Evolutionary conservation across 495 filamentous ascomycete genomes (phyloP).

Genomic region (Venustampulla echinocandica): DNA sequence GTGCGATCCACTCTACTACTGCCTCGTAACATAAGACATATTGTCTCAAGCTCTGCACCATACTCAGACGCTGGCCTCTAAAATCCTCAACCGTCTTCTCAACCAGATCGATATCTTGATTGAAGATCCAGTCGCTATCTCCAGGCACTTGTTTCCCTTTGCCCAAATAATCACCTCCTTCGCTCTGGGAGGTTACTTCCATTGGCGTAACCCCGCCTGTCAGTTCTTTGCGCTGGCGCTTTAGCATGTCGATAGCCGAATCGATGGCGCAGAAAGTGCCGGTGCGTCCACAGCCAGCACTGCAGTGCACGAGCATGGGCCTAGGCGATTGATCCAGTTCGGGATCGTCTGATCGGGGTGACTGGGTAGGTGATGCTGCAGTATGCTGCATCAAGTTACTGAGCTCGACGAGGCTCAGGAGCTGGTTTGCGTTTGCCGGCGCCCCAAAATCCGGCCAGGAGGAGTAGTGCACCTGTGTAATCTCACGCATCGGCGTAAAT

Average conservation of each 20-base stretch:
- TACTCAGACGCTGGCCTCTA: slow-evolving; percentile 76
- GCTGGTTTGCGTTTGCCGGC: slow-evolving; percentile 77
- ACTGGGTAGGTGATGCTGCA: slow-evolving; percentile 27
- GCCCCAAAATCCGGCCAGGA: slow-evolving; percentile 96
- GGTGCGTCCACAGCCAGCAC: slow-evolving; percentile 88
- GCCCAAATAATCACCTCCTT: slow-evolving; percentile 15
- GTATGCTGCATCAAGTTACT: slow-evolving; percentile 55
- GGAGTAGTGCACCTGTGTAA: slow-evolving; percentile 90
- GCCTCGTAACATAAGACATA: slow-evolving; percentile 97
- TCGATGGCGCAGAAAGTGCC: slow-evolving; percentile 96
- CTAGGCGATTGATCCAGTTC: slow-evolving; percentile 43
- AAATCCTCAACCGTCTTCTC: slow-evolving; percentile 85
- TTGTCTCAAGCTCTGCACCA: slow-evolving; percentile 94
- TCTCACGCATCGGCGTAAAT: slow-evolving; percentile 80
- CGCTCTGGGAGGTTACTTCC: slow-evolving; percentile 24
- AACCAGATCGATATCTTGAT: slow-evolving; percentile 66
- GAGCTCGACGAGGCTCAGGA: slow-evolving; percentile 80
- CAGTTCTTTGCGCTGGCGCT: slow-evolving; percentile 53
- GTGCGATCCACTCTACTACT: slow-evolving; percentile 72
- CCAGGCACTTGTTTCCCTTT: slow-evolving; percentile 1
- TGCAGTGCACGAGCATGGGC: slow-evolving; percentile 89
- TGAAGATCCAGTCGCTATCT: slow-evolving; percentile 33
- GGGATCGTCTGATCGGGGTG: slow-evolving; percentile 40
- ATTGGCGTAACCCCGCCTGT: slow-evolving; percentile 29
- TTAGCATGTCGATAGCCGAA: slow-evolving; percentile 86